Conservation (phyloP, 2,329 filamentous ascomycete species). For the Fonsecaea pugnacius region DNA sequence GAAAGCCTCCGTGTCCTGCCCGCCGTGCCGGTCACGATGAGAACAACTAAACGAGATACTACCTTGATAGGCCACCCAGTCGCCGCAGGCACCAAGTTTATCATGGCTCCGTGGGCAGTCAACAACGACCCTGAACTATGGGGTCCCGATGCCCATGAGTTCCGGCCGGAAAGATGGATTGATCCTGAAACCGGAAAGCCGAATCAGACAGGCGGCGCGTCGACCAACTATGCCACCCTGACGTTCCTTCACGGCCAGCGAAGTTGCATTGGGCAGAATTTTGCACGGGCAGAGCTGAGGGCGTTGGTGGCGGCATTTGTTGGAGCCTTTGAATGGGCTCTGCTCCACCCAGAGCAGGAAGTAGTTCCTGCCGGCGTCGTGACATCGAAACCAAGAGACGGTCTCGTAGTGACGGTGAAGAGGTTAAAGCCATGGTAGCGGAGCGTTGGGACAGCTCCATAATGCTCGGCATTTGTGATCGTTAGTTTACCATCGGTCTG, state of each 20-base stretch:
- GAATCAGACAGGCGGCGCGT: slow-evolving; percentile 62
- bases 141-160: slow-evolving; percentile 42
- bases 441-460: too few species aligned
- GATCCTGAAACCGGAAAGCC: slow-evolving; percentile 37
- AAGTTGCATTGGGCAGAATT: slow-evolving; percentile 37
- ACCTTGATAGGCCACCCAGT: slow-evolving; percentile 68
- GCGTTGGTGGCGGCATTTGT: slow-evolving; percentile 77
- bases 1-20: slow-evolving; percentile 55
- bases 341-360: slow-evolving; percentile 65
- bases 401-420: slow-evolving; percentile 62
- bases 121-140: slow-evolving; percentile 41
- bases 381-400: slow-evolving; percentile 64
- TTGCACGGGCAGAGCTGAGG: slow-evolving; percentile 80
- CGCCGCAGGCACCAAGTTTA: slow-evolving; percentile 70
- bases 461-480: background rate
- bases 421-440: background rate
- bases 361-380: slow-evolving; percentile 50
- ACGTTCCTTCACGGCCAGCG: slow-evolving; percentile 72
- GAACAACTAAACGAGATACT: slow-evolving; percentile 62
- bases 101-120: slow-evolving; percentile 58
- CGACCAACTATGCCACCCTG: slow-evolving; percentile 71
- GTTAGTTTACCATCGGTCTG: background rate
- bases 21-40: slow-evolving; percentile 39
- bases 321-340: slow-evolving; percentile 54
- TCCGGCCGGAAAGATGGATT: slow-evolving; percentile 50